Conservation (phyloP, 2,329 filamentous ascomycete genomes). For the Pleomassaria siparia region DNA sequence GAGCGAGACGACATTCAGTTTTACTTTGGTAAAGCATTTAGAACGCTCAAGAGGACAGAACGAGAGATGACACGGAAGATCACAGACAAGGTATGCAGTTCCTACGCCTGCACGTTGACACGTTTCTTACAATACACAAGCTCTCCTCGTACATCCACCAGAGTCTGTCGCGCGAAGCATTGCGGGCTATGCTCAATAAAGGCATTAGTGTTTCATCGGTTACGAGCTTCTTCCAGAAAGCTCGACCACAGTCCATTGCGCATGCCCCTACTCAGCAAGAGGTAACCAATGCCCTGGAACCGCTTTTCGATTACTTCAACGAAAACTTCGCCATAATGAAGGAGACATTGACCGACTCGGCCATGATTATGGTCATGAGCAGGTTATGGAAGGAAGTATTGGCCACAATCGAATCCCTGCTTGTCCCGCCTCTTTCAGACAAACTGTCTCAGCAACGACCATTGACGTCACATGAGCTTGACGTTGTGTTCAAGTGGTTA, state of each 20-base stretch:
- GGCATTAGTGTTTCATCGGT: slow-evolving; percentile 72
- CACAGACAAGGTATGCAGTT: slow-evolving; percentile 79
- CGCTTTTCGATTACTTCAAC: slow-evolving; percentile 92
- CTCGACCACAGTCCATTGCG: slow-evolving; percentile 50
- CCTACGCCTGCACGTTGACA: slow-evolving; percentile 2
- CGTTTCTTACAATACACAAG: slow-evolving; percentile 48
- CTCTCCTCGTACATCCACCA: slow-evolving; percentile 91
- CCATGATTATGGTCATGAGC: slow-evolving; percentile 99
- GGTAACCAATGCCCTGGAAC: slow-evolving; percentile 77
- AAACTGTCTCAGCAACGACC: slow-evolving; percentile 86
- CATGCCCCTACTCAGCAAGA: slow-evolving; percentile 69
- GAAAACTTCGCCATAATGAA: slow-evolving; percentile 99
- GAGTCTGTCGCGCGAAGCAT: slow-evolving; percentile 79
- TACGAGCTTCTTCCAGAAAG: slow-evolving; percentile 64
- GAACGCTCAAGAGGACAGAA: slow-evolving; percentile 91
- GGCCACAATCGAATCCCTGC: slow-evolving; percentile 81
- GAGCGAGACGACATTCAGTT: slow-evolving; percentile 98
- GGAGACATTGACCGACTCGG: slow-evolving; percentile 86
- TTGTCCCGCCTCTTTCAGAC: slow-evolving; percentile 92
- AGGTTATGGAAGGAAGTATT: slow-evolving; percentile 97
- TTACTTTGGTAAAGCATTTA: slow-evolving; percentile 96
- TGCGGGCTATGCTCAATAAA: slow-evolving; percentile 73
- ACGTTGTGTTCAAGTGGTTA: slow-evolving; percentile 94
- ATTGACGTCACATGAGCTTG: slow-evolving; percentile 82
- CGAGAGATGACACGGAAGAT: slow-evolving; percentile 98